phyloP scores from a whole-genome alignment of 371 early-diverging fungal species.

The Coemansia sp. region DNA sequence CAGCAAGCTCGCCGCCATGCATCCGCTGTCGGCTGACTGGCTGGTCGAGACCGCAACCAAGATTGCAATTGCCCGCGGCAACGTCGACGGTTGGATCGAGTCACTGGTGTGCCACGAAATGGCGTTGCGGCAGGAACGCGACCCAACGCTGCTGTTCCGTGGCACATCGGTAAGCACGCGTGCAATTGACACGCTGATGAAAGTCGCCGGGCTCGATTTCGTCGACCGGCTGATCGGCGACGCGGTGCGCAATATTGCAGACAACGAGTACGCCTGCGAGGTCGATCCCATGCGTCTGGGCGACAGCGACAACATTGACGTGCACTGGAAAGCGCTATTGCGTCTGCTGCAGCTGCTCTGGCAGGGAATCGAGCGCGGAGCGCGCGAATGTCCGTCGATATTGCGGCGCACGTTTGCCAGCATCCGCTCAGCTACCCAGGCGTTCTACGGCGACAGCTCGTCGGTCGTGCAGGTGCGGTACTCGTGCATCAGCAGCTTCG shows the following conservation, averaged over 20 bases:
- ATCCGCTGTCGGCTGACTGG: slow-evolving; percentile 59
- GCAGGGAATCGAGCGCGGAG: slow-evolving; percentile 52
- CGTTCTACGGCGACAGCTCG: slow-evolving; percentile 37
- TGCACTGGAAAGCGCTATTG: slow-evolving; percentile 54
- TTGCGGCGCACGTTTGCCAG: slow-evolving; percentile 57
- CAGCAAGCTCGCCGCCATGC: slow-evolving; percentile 49
- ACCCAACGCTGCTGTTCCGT: slow-evolving; percentile 63
- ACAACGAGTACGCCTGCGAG: slow-evolving; percentile 61
- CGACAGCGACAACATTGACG: slow-evolving; percentile 40
- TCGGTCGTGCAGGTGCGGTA: slow-evolving; percentile 49
- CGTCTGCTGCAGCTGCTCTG: slow-evolving; percentile 53
- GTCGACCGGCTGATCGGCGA: slow-evolving; percentile 68
- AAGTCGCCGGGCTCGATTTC: slow-evolving; percentile 68
- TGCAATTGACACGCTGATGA: slow-evolving; percentile 80
- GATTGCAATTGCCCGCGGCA: slow-evolving; percentile 55
- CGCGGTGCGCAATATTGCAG: slow-evolving; percentile 60
- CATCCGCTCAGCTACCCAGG: slow-evolving; percentile 51
- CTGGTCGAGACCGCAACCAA: slow-evolving; percentile 58
- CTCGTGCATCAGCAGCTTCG: slow-evolving; percentile 68
- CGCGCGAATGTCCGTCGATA: slow-evolving; percentile 51
- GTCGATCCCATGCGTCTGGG: slow-evolving; percentile 57
- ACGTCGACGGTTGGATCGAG: slow-evolving; percentile 58
- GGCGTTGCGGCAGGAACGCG: slow-evolving; percentile 45
- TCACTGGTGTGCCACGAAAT: slow-evolving; percentile 64
- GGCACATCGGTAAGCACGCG: slow-evolving; percentile 79